These are phyloP conservation scores for Boletales sp. DNA, from an alignment of 768 basidiomycete genomes.

Conservation along the genomic window DNA sequence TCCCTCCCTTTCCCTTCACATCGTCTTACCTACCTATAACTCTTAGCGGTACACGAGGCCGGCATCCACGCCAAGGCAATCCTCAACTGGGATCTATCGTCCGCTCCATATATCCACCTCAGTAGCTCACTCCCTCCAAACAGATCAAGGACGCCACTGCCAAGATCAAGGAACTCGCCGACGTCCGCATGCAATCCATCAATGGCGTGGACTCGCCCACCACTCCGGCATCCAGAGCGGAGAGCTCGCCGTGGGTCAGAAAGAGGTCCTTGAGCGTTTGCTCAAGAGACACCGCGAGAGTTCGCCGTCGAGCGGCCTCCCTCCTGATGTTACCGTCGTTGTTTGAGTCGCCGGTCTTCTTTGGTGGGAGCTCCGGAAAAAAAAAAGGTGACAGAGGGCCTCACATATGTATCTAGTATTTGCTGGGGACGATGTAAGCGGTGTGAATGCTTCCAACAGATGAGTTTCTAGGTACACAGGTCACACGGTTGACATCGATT, in stretches of 20 bases:
- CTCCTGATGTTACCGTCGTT: neutral
- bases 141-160: constrained; percentile 97
- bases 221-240: constrained; percentile 92
- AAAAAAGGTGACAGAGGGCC: too few relatives aligned
- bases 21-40: neutral
- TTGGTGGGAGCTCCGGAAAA: too few relatives aligned
- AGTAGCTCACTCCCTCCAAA: constrained; percentile 1
- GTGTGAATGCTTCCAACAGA: too few relatives aligned
- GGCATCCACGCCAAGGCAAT: constrained; percentile 99
- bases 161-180: constrained; percentile 99
- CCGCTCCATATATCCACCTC: neutral
- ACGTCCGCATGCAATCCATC: constrained; percentile 98
- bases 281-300: constrained; percentile 69
- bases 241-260: constrained; percentile 90
- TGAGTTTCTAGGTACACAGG: too few relatives aligned
- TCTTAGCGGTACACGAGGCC: constrained; percentile 95
- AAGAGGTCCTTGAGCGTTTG: constrained; percentile 83
- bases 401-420: too few relatives aligned
- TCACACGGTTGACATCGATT: too few relatives aligned
- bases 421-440: too few relatives aligned
- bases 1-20: neutral
- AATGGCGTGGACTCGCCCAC: constrained; percentile 98
- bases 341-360: too few relatives aligned
- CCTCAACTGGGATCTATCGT: constrained; percentile 43
- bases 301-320: constrained; percentile 5